Evolutionary conservation across 2,329 filamentous ascomycete species (phyloP).

Genomic region (Zalaria sp.): DNA sequence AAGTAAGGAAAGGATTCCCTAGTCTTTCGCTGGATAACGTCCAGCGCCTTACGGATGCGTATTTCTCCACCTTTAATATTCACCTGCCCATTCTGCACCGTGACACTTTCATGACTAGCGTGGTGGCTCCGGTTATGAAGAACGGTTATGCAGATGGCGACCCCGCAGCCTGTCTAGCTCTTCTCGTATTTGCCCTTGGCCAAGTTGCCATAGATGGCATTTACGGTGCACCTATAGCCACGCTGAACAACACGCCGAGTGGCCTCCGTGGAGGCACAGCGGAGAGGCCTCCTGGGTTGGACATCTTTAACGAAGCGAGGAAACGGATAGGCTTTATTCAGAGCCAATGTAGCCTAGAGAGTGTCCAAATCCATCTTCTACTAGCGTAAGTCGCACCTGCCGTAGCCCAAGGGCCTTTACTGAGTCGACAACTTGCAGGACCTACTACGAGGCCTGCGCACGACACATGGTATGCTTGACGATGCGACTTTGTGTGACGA

Average conservation of each 20-base stretch:
- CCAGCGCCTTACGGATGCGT: constrained; percentile 36
- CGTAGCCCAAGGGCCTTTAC: neutral
- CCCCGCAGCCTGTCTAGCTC: constrained; percentile 36
- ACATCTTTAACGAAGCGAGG: constrained; percentile 48
- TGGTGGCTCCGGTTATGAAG: constrained; percentile 30
- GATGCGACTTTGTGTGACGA: neutral
- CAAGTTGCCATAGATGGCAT: constrained; percentile 41
- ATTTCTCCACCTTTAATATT: constrained; percentile 47
- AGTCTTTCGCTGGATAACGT: constrained; percentile 35
- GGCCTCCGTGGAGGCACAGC: constrained; percentile 39
- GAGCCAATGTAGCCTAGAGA: constrained; percentile 42
- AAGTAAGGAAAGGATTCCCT: constrained; percentile 15
- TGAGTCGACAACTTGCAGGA: constrained; percentile 15
- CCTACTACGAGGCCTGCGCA: constrained; percentile 41
- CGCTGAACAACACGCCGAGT: constrained; percentile 31
- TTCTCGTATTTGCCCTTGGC: constrained; percentile 45
- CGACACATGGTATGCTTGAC: constrained; percentile 33
- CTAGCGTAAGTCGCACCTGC: constrained; percentile 30
- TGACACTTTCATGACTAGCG: constrained; percentile 37
- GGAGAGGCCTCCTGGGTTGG: constrained; percentile 40
- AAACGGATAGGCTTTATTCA: constrained; percentile 44
- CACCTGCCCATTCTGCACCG: constrained; percentile 45
- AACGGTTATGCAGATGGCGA: constrained; percentile 35
- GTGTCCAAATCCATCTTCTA: constrained; percentile 43
- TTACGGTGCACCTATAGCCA: constrained; percentile 31